Evolutionary conservation across 345 rosid species (phyloP), one percentile per base, ranked within the genome.

Genomic region (Garcia nutans): DNA sequence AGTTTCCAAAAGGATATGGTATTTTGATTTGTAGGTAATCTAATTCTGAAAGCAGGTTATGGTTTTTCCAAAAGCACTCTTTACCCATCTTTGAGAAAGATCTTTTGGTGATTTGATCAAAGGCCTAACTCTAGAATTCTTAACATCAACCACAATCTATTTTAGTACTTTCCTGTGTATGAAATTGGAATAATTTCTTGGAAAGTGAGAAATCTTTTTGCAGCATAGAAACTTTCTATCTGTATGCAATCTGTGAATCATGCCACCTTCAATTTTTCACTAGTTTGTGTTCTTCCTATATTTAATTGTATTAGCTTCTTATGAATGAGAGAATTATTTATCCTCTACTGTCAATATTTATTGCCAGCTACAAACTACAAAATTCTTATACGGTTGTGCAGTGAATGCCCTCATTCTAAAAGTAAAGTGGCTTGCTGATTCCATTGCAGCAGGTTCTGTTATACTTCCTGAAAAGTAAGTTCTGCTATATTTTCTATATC

Each of bases 381-480:
- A 86, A 70, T 89, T 91, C 80, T 71, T 91, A 75, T 91, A 88
- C 68, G 96, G 89, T 0, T 87, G 93, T 72, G 91, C 91, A 54
- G 85, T 86, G 71, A 82, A 82, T 67, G 72, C 87, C 68, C 73
- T 78, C 33, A 81, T 91, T 68, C 84, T 91, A 31, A 84, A 87
- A 65, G 66, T 60, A 26, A 78, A 76, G 68, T 91, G 93, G 93
- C 76, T 89, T 52, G 74, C 85, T 23, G 90, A 89, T 79, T 91
- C 91, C 58, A 67, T 86, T 68, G 79, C 84, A 66, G 88, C 85
- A 1, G 90, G 90, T 72, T 81, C 82, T 50, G 37, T 57, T 61
- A 15, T 76, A 69, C 78, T 83, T 76, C 86, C 89, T 65, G 87
- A 79, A 68, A 86, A 82, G 91, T 91, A 82, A 80, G 89, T 79